Conservation (phyloP, 495 filamentous ascomycete genomes). For the Trichocladium uniseriatum region DNA sequence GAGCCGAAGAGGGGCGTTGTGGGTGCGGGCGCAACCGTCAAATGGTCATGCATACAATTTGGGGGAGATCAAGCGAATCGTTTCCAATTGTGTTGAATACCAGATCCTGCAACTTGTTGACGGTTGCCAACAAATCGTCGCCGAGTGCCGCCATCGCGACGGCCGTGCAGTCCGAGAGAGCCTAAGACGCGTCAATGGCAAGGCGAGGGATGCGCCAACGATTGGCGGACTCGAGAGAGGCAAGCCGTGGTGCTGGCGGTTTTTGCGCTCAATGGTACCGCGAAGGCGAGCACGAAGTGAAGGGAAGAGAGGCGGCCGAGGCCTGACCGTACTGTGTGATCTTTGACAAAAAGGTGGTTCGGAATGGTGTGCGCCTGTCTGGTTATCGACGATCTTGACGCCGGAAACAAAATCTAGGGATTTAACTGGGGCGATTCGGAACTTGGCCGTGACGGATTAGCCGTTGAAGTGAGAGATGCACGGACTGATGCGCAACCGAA, state of each 20-base stretch:
- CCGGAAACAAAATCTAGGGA: constrained; percentile 9
- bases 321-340: constrained; percentile 6
- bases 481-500: constrained; percentile 17
- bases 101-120: constrained; percentile 95
- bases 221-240: not conserved
- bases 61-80: constrained; percentile 92
- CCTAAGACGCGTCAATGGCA: not conserved
- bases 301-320: constrained; percentile 9
- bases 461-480: constrained; percentile 3
- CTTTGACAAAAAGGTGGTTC: constrained; percentile 2
- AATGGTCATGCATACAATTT: constrained; percentile 65
- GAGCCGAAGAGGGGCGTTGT: not conserved
- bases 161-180: not conserved
- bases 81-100: constrained; percentile 99
- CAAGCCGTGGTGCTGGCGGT: not conserved
- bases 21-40: not conserved
- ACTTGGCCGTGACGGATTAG: constrained; percentile 15
- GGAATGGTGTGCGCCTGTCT: constrained; percentile 10
- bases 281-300: not conserved
- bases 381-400: constrained; percentile 17
- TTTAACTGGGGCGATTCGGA: constrained; percentile 18
- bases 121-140: constrained; percentile 82
- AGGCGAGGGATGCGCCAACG: constrained; percentile 1
- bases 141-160: constrained; percentile 56
- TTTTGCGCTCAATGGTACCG: not conserved